Conservation (phyloP, 2,329 filamentous ascomycete species). For the Myriosclerotinia duriaeana region DNA sequence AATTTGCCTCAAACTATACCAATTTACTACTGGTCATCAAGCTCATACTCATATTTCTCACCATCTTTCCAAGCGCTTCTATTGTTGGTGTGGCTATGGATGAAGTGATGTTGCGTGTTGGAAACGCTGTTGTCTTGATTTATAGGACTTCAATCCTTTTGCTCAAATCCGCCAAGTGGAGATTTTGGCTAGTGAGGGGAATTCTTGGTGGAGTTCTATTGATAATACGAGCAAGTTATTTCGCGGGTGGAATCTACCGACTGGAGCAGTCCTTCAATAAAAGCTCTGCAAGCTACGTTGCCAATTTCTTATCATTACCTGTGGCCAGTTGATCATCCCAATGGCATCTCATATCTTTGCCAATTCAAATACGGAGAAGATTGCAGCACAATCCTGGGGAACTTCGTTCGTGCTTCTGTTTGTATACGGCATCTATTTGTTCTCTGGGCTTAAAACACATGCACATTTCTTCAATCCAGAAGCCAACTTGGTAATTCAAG, state of each 20-base stretch:
- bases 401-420: conserved; percentile 40
- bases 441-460: conserved; percentile 7
- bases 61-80: conserved; percentile 83
- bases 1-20: conserved; percentile 69
- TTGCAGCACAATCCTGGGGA: neutral
- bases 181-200: conserved; percentile 80
- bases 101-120: conserved; percentile 74
- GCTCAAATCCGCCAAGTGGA: conserved; percentile 47
- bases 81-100: conserved; percentile 84
- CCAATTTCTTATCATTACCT: conserved; percentile 64
- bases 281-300: conserved; percentile 82
- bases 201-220: conserved; percentile 65
- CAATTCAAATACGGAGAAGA: neutral
- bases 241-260: conserved; percentile 66
- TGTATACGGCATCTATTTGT: neutral
- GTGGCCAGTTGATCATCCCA: conserved; percentile 83
- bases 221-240: conserved; percentile 69
- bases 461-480: conserved; percentile 8
- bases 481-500: neutral
- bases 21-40: conserved; percentile 58
- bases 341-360: conserved; percentile 69
- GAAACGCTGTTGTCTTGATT: conserved; percentile 78
- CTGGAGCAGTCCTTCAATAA: conserved; percentile 84
- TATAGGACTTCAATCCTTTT: conserved; percentile 64
- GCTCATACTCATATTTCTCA: conserved; percentile 87